These are phyloP conservation scores for Gilbertella persicaria DNA, from an alignment of 371 early-diverging fungal species.

Conservation along the genomic window DNA sequence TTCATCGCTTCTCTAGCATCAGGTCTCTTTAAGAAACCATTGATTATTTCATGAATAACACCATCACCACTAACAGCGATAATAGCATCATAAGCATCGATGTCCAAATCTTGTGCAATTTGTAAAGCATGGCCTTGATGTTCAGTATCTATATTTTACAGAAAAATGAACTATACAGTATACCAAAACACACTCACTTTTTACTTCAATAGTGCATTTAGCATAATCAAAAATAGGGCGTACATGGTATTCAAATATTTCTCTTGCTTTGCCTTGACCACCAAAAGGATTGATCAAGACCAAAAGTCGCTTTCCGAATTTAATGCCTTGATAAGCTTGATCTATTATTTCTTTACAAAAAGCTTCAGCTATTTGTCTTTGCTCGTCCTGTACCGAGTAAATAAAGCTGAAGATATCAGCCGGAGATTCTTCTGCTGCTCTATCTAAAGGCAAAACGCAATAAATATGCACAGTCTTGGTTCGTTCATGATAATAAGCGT, in stretches of 20 bases:
- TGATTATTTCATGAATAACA: constrained; percentile 76
- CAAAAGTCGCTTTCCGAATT: constrained; percentile 44
- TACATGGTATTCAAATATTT: constrained; percentile 60
- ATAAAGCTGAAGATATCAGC: constrained; percentile 37
- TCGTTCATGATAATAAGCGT: constrained; percentile 22
- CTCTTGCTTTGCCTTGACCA: constrained; percentile 68
- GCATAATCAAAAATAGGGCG: constrained; percentile 70
- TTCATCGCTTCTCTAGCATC: constrained; percentile 59
- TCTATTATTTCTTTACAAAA: constrained; percentile 33
- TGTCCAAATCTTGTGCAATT: constrained; percentile 60
- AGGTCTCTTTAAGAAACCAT: constrained; percentile 69
- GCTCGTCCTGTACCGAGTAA: constrained; percentile 26
- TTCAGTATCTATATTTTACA: constrained; percentile 54
- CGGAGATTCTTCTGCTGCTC: constrained; percentile 30
- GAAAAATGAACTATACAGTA: constrained; percentile 1
- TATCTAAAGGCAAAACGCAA: constrained; percentile 41
- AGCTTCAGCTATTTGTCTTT: constrained; percentile 24
- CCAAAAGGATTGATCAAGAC: constrained; percentile 78
- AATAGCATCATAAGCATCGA: constrained; percentile 58
- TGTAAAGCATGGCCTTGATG: constrained; percentile 67
- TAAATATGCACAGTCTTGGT: constrained; percentile 35
- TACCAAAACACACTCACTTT: constrained; percentile 39
- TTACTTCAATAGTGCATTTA: constrained; percentile 56
- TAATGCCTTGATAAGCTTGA: constrained; percentile 37
- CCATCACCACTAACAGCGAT: constrained; percentile 82